Percentiles rank a stretch among this genome's conserved stretches.
Evolutionary conservation across 495 filamentous ascomycete genomes (phyloP).

Genomic region (Evernia prunastri): DNA sequence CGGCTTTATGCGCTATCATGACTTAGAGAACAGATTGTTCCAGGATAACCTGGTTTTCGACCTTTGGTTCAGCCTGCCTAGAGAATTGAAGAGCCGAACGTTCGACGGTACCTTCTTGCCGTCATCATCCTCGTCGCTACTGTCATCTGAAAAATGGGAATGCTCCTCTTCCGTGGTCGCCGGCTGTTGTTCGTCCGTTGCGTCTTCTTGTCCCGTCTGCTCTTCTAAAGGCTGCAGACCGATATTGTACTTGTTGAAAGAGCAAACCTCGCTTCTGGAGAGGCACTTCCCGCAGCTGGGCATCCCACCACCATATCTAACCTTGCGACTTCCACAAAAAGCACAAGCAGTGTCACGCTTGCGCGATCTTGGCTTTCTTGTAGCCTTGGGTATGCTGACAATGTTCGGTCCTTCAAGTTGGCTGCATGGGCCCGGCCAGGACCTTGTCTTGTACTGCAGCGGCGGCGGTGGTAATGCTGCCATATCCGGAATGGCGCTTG

Average conservation of each 20-base stretch:
- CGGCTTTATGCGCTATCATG: neutral
- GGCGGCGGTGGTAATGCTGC: neutral
- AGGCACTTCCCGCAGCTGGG: neutral
- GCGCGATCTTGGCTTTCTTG: neutral
- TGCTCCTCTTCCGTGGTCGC: neutral
- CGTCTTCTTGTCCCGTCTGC: neutral
- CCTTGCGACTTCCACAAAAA: neutral
- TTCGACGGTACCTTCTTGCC: neutral
- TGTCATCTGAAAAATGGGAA: conserved; percentile 3
- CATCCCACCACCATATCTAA: neutral
- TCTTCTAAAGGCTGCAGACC: neutral
- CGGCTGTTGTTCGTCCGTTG: neutral
- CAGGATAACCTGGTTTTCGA: neutral
- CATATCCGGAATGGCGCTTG: conserved; percentile 5
- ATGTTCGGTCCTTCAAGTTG: neutral
- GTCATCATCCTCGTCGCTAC: neutral
- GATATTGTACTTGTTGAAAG: neutral
- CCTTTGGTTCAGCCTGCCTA: neutral
- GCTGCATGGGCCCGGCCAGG: conserved; percentile 3
- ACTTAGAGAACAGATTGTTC: neutral
- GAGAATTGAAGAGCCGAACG: neutral
- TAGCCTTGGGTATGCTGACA: neutral
- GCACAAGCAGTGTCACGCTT: neutral
- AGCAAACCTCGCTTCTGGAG: neutral
- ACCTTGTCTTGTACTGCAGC: conserved; percentile 1